Evolutionary conservation across 768 basidiomycete species (phyloP).

Genomic region (Russula compacta): DNA sequence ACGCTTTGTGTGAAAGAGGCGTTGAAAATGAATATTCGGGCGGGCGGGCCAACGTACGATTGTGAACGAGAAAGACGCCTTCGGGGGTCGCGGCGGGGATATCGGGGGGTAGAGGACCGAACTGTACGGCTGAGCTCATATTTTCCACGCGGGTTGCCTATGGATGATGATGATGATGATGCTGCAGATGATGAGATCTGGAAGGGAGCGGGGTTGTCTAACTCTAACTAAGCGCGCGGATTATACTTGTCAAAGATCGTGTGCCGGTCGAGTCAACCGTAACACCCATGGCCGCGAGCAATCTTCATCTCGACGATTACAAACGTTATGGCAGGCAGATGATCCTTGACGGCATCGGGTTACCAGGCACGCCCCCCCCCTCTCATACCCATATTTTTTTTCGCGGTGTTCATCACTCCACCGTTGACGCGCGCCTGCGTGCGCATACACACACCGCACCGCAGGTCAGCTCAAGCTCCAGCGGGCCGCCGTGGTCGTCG

Average conservation of each 20-base stretch:
- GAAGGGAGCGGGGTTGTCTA: too few relatives aligned
- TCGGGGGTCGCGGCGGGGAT: slow-evolving; percentile 22
- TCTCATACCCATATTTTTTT: not conserved
- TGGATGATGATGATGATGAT: too few relatives aligned
- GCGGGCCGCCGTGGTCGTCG: slow-evolving; percentile 66
- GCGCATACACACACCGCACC: not conserved
- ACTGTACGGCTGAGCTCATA: slow-evolving; percentile 8
- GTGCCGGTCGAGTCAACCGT: not conserved
- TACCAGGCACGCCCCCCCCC: slow-evolving; percentile 61
- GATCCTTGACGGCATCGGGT: slow-evolving; percentile 84
- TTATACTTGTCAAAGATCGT: too few relatives aligned
- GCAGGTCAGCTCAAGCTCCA: slow-evolving; percentile 80
- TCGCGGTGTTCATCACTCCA: too few relatives aligned
- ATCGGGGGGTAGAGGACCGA: not conserved
- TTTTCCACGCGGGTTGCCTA: too few relatives aligned
- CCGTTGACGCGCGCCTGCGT: too few relatives aligned
- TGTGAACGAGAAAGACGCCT: slow-evolving; percentile 32
- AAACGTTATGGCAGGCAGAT: slow-evolving; percentile 92
- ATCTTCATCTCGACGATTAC: slow-evolving; percentile 53
- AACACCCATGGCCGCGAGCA: not conserved
- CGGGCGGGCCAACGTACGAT: slow-evolving; percentile 24
- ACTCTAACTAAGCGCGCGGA: too few relatives aligned
- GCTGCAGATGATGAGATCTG: too few relatives aligned
- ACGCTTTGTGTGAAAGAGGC: not conserved
- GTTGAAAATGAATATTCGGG: not conserved